Evolutionary conservation across 495 filamentous ascomycete species (phyloP), one percentile per base, ranked within the genome.

Genomic region (Rhizodiscina lignyota): DNA sequence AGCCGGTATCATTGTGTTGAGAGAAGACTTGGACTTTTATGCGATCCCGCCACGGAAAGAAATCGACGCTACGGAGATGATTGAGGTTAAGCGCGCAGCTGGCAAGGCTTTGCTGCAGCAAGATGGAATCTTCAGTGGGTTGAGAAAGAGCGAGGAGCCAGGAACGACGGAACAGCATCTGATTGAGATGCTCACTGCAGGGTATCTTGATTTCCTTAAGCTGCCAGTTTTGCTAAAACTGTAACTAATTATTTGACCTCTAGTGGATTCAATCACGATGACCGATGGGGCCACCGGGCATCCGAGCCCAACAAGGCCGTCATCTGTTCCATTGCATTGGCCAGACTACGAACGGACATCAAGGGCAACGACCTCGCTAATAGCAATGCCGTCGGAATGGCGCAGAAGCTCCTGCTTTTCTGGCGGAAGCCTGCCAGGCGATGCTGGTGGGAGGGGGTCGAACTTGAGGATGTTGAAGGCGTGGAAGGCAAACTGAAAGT

Each of bases 391-490:
- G 83, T 94, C 12, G 86, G 86, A 17, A 99, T 99, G 89, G 89
- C 89, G 8, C 89, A 99, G 57, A 99, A 99, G 62, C 72, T 99
- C 28, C 66, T 99, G 12, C 67, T 99, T 1, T 99, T 99, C 62
- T 99, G 89, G 89, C 68, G 89, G 42, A 99, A 99, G 55, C 89
- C 89, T 5, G 89, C 89, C 18, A 68, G 89, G 31, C 67, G 89
- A 52, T 99, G 89, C 62, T 99, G 89, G 89, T 99, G 89, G 89
- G 89, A 96, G 53, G 91, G 89, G 5, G 77, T 94, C n/a, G 87
- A 94, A 49, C 63, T 99, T 16, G 70, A 83, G 13, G 59, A 77
- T 36, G 81, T 99, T 11, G 91, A 94, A 32, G 89, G 89, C 8
- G 72, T 94, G 12, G 75, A 92, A 23, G 91, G 89, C 19, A 80